Percentiles rank a stretch among this genome's conserved stretches.
Conservation (phyloP, 768 basidiomycete genomes). For the Pleurotus ostreatus region DNA sequence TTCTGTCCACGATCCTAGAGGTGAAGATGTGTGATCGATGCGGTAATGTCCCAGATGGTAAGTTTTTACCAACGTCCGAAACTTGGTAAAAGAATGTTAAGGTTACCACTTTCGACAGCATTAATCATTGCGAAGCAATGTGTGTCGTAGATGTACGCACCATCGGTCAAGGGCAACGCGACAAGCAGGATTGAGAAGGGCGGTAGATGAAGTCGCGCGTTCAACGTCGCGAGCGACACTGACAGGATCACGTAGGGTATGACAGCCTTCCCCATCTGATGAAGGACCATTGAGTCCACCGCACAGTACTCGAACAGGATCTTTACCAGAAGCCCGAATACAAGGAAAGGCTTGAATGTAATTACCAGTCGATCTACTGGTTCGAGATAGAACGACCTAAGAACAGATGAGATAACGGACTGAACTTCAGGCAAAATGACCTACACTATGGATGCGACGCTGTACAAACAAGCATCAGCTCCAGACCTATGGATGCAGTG, state of each 20-base stretch:
- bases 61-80: slow-evolving; percentile 60
- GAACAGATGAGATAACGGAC: too few relatives aligned
- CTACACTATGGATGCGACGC: slow-evolving; percentile 78
- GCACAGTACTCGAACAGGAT: too few relatives aligned
- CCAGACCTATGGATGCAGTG: neutral
- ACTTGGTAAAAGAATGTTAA: slow-evolving; percentile 82
- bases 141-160: slow-evolving; percentile 24
- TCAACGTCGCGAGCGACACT: slow-evolving; percentile 63
- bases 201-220: slow-evolving; percentile 61
- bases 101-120: slow-evolving; percentile 63
- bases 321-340: slow-evolving; percentile 64
- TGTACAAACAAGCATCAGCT: slow-evolving; percentile 19
- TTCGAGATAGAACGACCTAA: slow-evolving; percentile 80
- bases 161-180: slow-evolving; percentile 69
- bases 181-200: slow-evolving; percentile 80
- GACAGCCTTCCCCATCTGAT: slow-evolving; percentile 76
- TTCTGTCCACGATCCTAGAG: slow-evolving; percentile 77
- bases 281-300: too few relatives aligned
- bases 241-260: slow-evolving; percentile 78
- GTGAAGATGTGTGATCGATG: neutral
- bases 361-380: slow-evolving; percentile 87
- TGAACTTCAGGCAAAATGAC: slow-evolving; percentile 19
- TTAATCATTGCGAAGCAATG: neutral
- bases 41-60: neutral
- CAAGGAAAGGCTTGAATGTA: slow-evolving; percentile 81